Base-by-base conservation (phyloP, 2,329 filamentous ascomycete genomes). In the Fusarium sublunatum region DNA sequence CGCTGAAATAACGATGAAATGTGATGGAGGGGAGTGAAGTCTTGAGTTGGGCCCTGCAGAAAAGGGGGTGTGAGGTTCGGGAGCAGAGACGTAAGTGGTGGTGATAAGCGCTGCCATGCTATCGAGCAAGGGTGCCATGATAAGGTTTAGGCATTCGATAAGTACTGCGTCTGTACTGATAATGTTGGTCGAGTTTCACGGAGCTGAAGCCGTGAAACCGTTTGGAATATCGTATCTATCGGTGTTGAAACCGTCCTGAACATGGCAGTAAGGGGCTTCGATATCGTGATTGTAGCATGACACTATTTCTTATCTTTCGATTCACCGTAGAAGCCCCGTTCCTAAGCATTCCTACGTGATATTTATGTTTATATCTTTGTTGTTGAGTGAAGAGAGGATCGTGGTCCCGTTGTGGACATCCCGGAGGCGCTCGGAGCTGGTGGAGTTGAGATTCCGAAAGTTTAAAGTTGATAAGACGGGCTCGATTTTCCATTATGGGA, bases 71-170 rank as follows among this genome's bases (percentile, higher is more conserved):
- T 31, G 29, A 48, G 31, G 40, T 36, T 63, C 58, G 58, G 42
- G 35, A 38, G 36, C 26, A 26, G 39, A 26, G 13, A 29, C 42
- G 31, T 35, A 26, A 38, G 26, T 45, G 55, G 50, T 24, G 19
- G 15, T 41, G 28, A 32, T 34, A 40, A 40, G 36, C 31, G 19
- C 5, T 31, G 12, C 7, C 13, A n/a, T 15, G 29, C 8, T 11
- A 31, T 11, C 31, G 31, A 36, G 34, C 35, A 35, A 6, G 39
- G 24, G 22, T 26, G 43, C 36, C 25, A 35, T 61, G 58, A 61
- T 50, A 61, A 53, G 40, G 47, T 52, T 56, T 57, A 34, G 26
- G 58, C 36, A 13, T 11, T 61, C 39, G 51, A 61, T 62, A 58
- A 35, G 51, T 51, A 15, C 34, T 22, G 10, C 42, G 26, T 28